Conservation (phyloP, 257 asterid genomes). For the Paraleonurus japonicus region DNA sequence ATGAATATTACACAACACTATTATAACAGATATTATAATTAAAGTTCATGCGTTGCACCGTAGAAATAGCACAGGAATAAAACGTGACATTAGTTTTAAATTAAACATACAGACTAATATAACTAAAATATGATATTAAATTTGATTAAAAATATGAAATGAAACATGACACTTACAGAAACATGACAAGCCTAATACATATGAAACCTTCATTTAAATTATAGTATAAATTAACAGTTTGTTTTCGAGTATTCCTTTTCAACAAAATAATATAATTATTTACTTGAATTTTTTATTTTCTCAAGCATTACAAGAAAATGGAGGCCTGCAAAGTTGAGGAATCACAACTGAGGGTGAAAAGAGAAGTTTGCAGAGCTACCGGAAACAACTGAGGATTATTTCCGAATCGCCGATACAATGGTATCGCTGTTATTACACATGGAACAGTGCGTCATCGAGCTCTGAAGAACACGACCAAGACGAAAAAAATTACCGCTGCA, state of each 20-base stretch:
- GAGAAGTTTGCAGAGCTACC: neutral
- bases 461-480: conserved; percentile 4
- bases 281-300: neutral
- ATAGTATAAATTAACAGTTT: no score
- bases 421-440: neutral
- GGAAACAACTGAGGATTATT: neutral
- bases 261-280: neutral
- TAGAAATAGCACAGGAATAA: no score
- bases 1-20: no score
- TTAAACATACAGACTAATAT: no score
- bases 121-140: no score
- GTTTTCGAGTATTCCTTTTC: neutral
- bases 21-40: no score
- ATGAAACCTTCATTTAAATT: no score
- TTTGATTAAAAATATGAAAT: no score
- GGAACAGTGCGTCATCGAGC: neutral
- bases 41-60: no score
- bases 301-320: neutral
- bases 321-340: neutral
- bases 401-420: neutral
- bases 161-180: no score
- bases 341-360: neutral
- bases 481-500: neutral
- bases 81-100: no score
- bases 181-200: no score